Evolutionary conservation across 805 yeast species (phyloP), one percentile per base, ranked within the genome.

Genomic region (Pichia insulana): DNA sequence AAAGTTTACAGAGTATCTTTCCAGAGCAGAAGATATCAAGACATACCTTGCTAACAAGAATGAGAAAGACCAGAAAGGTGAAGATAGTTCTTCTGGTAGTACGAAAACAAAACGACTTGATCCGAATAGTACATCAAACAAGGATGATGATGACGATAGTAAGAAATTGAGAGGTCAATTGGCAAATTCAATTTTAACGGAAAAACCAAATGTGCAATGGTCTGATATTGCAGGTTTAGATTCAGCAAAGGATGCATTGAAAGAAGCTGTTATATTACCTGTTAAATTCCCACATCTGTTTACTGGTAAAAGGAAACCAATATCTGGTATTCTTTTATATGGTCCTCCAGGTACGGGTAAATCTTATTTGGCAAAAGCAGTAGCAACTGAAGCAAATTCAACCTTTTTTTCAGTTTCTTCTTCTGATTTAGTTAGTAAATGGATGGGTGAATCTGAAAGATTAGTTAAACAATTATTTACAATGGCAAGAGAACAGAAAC

Each of bases 371-470:
- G 98, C 98, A 10, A 92, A 92, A 60, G 98, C 98, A 0, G 97
- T 92, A 8, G 98, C 98, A 20, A 92, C 98, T 0, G 98, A 92
- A 56, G 96, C 97, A 39, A 88, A 90, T 60, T 86, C 97, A 0
- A 92, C 98, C 0, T 92, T 92, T 55, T 92, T 92, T 64, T 84
- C 96, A 2, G 95, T 92, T 1, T 83, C 95, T n/a, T 87, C 96
- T 0, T 84, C 95, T 12, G 98, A 92, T 62, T 73, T 92, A 54
- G 97, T 92, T 3, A 83, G 95, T 51, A 92, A 92, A 63, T 92
- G 98, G 98, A 90, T 90, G 97, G 98, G 98, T 54, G 98, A 92
- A 62, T 81, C 94, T 20, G 98, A 92, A 63, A 78, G 97, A 63
- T 74, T 92, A 44, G 97, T 92, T 22, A 92, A 90, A 62, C 97